A percentile compares a stretch with the other conserved stretches of the same genome.
phyloP scores from a whole-genome alignment of 257 asterid genomes.

The Solanum infundibuliforme region DNA sequence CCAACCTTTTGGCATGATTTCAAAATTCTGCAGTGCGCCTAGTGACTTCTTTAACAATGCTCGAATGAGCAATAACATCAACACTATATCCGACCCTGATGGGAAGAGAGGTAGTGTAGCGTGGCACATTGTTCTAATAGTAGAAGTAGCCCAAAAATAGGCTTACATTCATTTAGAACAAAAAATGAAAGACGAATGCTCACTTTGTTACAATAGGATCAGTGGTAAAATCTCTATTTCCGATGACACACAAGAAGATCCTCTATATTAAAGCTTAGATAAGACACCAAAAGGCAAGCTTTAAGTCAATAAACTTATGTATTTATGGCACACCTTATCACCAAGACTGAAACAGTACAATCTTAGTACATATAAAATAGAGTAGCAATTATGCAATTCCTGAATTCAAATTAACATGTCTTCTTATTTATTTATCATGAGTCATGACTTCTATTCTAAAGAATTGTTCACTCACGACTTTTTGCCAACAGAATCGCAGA shows the following conservation, averaged over 20 bases:
- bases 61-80: not conserved
- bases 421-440: not conserved
- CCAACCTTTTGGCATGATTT: not conserved
- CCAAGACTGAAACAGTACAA: not conserved
- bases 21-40: not conserved
- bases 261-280: not conserved
- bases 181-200: not conserved
- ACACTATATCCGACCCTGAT: not conserved
- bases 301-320: not conserved
- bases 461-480: not conserved
- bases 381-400: not conserved
- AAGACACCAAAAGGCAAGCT: not conserved
- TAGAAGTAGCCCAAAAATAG: not conserved
- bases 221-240: not conserved
- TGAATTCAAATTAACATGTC: not conserved
- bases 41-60: not conserved
- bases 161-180: not conserved
- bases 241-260: not conserved
- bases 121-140: not conserved
- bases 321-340: not conserved
- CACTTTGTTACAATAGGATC: not conserved
- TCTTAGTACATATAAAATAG: not conserved
- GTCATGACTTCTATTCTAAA: not conserved
- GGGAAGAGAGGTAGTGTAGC: not conserved
- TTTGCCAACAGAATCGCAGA: not conserved